Base-by-base conservation (phyloP, 805 yeast genomes). In the Candida maesae region DNA sequence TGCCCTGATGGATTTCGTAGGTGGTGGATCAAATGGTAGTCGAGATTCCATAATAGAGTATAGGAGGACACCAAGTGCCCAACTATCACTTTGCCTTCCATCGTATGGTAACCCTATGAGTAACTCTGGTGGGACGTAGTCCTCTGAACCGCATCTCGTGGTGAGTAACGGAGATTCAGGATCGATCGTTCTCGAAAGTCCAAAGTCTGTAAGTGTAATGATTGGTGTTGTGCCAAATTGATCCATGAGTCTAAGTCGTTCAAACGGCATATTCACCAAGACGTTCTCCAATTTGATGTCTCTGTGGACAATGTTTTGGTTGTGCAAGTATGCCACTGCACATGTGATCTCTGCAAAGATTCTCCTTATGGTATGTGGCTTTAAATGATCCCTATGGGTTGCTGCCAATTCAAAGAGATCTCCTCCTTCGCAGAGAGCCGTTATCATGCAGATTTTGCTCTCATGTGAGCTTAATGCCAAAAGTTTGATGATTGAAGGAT, bases 121-220 rank as follows among this genome's bases (percentile, higher is more conserved):
- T 18, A 93, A 65, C 57, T 93, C 99, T 0, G 99, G 99, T 0
- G 96, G 83, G 6, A 93, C 95, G 55, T 93, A 93, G 59, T 93
- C 99, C 48, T 87, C 96, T 1, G 96, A 86, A 0, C 99, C 99
- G 61, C 99, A 93, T 46, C 98, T 66, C 1, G 98, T 91, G 3
- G 85, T 74, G 19, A 95, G 70, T 42, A 82, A 52, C 19, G 88
- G 84, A 49, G 76, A 68, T 2, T 67, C 71, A 1, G 78, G 74
- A 36, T 74, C 78, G 18, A 91, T 73, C 36, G 71, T 67, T 52
- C 88, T 81, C 10, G 95, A 82, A 20, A 93, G 71, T 0, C 99
- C 99, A 63, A 93, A 83, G 67, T 93, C 99, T 0, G 95, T 81
- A 24, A 89, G 60, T 13, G 78, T 80, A 2, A 79, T 77, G 14